Evolutionary conservation across 1,284 basidiomycete genomes (phyloP).

Genomic region (Inonotus hispidus): DNA sequence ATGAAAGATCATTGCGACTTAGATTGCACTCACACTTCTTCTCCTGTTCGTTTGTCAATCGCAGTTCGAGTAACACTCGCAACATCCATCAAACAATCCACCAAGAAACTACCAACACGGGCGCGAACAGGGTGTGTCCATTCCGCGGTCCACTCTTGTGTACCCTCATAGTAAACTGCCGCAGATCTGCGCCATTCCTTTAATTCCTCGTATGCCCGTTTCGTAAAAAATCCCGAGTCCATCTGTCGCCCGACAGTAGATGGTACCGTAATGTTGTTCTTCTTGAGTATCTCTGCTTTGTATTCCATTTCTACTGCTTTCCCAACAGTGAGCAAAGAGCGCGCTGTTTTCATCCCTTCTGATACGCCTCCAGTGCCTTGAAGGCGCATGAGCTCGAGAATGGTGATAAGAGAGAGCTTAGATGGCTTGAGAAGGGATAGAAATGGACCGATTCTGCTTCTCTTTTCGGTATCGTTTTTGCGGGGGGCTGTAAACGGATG

Average conservation of each 20-base stretch:
- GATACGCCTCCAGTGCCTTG: slow-evolving; percentile 72
- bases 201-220: slow-evolving; percentile 51
- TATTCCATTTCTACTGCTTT: slow-evolving; percentile 86
- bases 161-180: slow-evolving; percentile 57
- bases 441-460: slow-evolving; percentile 50
- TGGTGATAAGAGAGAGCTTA: slow-evolving; percentile 84
- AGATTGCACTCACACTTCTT: slow-evolving; percentile 44
- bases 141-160: slow-evolving; percentile 67
- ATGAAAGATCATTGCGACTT: neutral
- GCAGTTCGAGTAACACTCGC: slow-evolving; percentile 72
- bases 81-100: slow-evolving; percentile 80
- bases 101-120: slow-evolving; percentile 78
- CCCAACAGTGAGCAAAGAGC: slow-evolving; percentile 80
- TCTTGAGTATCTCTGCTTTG: slow-evolving; percentile 76
- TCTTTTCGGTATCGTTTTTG: slow-evolving; percentile 15
- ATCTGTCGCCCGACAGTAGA: slow-evolving; percentile 28
- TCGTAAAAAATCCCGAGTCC: slow-evolving; percentile 49
- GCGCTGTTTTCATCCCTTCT: slow-evolving; percentile 89
- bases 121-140: slow-evolving; percentile 82
- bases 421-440: slow-evolving; percentile 71
- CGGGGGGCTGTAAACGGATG: neutral
- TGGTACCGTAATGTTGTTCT: slow-evolving; percentile 55
- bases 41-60: slow-evolving; percentile 49
- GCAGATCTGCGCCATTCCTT: slow-evolving; percentile 57
- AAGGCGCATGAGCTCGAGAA: slow-evolving; percentile 87